These are phyloP conservation scores for Sporothrix dimorphospora DNA, from an alignment of 2,329 filamentous ascomycete genomes.

Conservation along the genomic window DNA sequence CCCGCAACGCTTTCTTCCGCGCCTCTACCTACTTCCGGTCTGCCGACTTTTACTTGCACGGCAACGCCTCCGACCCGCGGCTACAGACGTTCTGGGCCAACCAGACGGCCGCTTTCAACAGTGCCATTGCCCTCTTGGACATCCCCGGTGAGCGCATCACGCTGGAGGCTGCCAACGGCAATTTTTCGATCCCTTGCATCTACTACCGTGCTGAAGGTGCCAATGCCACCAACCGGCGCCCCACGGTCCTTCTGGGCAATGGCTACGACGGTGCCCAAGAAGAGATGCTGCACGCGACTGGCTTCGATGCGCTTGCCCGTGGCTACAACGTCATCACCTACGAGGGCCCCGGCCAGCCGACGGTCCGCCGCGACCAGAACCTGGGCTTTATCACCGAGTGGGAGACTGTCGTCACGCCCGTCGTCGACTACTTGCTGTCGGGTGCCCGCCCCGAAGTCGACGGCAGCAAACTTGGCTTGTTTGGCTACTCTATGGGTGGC, in stretches of 20 bases:
- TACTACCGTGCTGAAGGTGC: constrained; percentile 38
- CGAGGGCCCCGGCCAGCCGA: constrained; percentile 52
- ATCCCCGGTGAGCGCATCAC: constrained; percentile 40
- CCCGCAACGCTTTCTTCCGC: constrained; percentile 41
- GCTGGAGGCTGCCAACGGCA: constrained; percentile 36
- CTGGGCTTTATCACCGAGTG: constrained; percentile 51
- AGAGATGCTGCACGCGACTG: constrained; percentile 47
- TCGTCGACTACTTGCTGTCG: constrained; percentile 45
- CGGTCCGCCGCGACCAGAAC: constrained; percentile 45
- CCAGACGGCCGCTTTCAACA: constrained; percentile 40
- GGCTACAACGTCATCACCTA: constrained; percentile 51
- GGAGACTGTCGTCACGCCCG: constrained; percentile 46
- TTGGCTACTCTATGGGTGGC: constrained; percentile 49
- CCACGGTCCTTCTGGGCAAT: constrained; percentile 48
- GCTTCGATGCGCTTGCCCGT: constrained; percentile 42
- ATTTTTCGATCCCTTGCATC: constrained; percentile 44
- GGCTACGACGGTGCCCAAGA: constrained; percentile 51
- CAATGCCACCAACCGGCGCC: constrained; percentile 35
- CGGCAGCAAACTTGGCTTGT: constrained; percentile 41
- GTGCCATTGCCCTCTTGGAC: constrained; percentile 39
- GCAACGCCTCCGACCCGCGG: constrained; percentile 42
- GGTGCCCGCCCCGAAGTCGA: constrained; percentile 39
- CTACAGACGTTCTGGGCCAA: constrained; percentile 41
- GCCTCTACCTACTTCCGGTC: constrained; percentile 44
- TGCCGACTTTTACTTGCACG: constrained; percentile 46